These are phyloP conservation scores for Yamadazyma insecticola DNA, from an alignment of 805 yeast genomes.

Conservation along the genomic window DNA sequence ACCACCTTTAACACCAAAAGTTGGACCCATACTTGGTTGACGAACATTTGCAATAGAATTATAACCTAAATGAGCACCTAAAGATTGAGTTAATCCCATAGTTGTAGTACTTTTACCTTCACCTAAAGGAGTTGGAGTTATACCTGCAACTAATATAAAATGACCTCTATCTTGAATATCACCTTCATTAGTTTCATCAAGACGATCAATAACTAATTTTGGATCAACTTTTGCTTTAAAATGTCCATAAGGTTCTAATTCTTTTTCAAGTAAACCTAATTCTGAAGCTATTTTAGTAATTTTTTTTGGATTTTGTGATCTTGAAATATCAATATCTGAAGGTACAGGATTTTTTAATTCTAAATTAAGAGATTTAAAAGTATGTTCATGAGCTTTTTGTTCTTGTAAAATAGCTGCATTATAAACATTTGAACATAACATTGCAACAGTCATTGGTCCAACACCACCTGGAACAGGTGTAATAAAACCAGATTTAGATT, in stretches of 20 bases:
- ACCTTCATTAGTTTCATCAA: conserved; percentile 67
- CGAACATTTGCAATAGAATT: conserved; percentile 77
- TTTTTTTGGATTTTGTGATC: conserved; percentile 69
- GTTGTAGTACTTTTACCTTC: conserved; percentile 86
- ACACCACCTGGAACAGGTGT: conserved; percentile 95
- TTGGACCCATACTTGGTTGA: conserved; percentile 88
- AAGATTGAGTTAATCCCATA: conserved; percentile 75
- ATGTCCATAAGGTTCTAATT: conserved; percentile 71
- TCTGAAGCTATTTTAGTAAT: conserved; percentile 66
- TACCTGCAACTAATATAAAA: conserved; percentile 75
- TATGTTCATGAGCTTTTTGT: conserved; percentile 41
- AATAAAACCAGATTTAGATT: conserved; percentile 52
- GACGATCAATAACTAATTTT: conserved; percentile 30
- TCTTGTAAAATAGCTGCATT: conserved; percentile 61
- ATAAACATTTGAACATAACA: conserved; percentile 68
- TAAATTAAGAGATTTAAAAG: conserved; percentile 53
- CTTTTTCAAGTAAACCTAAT: conserved; percentile 61
- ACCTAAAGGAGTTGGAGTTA: conserved; percentile 82
- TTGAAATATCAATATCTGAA: conserved; percentile 72
- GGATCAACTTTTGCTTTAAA: conserved; percentile 73
- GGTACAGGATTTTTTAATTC: conserved; percentile 65
- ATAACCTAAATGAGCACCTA: conserved; percentile 68
- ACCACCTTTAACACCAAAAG: conserved; percentile 86
- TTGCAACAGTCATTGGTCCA: conserved; percentile 90
- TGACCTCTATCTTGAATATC: conserved; percentile 58